These are phyloP conservation scores for Arthrobotrys sphaeroides DNA, from an alignment of 2,329 filamentous ascomycete species.

Conservation along the genomic window DNA sequence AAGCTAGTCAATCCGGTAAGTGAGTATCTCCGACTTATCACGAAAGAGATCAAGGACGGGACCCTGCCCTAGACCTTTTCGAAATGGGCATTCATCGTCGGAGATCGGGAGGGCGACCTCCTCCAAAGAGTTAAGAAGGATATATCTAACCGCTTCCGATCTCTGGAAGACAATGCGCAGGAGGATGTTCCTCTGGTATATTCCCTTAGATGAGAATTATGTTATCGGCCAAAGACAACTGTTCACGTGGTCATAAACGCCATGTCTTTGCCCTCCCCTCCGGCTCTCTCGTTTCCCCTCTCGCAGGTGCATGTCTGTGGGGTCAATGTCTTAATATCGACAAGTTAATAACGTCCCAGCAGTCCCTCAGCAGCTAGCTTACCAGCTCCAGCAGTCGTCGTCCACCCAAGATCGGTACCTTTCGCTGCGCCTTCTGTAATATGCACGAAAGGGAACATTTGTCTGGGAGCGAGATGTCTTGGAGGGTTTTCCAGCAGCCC, in stretches of 20 bases:
- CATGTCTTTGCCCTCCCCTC: conserved; percentile 26
- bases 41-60: conserved; percentile 20
- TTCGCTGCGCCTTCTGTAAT: conserved; percentile 46
- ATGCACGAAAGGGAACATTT: conserved; percentile 49
- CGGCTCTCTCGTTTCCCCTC: conserved; percentile 24
- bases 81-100: conserved; percentile 32
- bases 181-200: neutral
- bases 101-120: conserved; percentile 21
- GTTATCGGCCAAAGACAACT: conserved; percentile 16
- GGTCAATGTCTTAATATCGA: conserved; percentile 8
- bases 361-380: neutral
- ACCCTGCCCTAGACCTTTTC: conserved; percentile 6
- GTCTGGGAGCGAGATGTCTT: conserved; percentile 52
- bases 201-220: conserved; percentile 9
- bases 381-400: conserved; percentile 10
- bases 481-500: conserved; percentile 37
- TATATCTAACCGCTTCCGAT: conserved; percentile 34
- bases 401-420: conserved; percentile 53
- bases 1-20: conserved; percentile 34
- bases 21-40: conserved; percentile 41
- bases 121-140: conserved; percentile 17
- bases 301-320: conserved; percentile 32
- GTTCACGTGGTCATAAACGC: conserved; percentile 46
- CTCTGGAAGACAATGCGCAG: neutral
- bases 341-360: conserved; percentile 4